These are phyloP conservation scores for Melampsora occidentalis DNA, from an alignment of 1,284 basidiomycete genomes.

Conservation along the genomic window DNA sequence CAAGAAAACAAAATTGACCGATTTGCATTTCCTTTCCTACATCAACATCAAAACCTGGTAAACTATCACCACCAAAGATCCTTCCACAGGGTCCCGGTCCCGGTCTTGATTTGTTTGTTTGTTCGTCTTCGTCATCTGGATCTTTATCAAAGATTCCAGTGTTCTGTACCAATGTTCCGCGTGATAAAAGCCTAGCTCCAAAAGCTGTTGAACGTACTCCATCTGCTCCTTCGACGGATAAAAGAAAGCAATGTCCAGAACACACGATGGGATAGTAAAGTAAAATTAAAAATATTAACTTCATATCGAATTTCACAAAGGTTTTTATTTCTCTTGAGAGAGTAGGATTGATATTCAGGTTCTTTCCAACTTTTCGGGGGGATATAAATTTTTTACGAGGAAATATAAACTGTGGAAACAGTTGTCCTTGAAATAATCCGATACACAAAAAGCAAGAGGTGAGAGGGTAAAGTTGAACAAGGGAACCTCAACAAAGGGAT, in stretches of 20 bases:
- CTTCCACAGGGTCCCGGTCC: neutral
- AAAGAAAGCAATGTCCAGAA: conserved; percentile 4
- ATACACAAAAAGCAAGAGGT: too few species aligned
- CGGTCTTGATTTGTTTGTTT: neutral
- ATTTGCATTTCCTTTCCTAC: neutral
- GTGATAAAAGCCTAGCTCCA: neutral
- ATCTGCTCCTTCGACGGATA: neutral
- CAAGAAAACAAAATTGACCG: neutral
- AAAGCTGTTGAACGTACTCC: neutral
- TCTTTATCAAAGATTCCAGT: conserved; percentile 3
- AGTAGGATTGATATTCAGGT: too few species aligned
- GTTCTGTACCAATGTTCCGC: neutral
- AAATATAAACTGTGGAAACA: too few species aligned
- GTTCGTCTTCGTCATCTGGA: neutral
- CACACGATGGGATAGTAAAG: neutral
- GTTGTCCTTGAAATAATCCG: too few species aligned
- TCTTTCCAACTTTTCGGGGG: too few species aligned
- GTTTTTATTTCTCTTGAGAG: too few species aligned
- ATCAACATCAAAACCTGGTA: conserved; percentile 5
- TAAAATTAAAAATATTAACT: too few species aligned
- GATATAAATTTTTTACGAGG: too few species aligned
- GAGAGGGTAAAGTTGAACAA: too few species aligned
- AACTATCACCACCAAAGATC: neutral
- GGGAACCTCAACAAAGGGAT: too few species aligned
- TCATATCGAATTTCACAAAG: too few species aligned